Base-by-base conservation (phyloP, 805 yeast genomes). In the Yamadazyma olivae region DNA sequence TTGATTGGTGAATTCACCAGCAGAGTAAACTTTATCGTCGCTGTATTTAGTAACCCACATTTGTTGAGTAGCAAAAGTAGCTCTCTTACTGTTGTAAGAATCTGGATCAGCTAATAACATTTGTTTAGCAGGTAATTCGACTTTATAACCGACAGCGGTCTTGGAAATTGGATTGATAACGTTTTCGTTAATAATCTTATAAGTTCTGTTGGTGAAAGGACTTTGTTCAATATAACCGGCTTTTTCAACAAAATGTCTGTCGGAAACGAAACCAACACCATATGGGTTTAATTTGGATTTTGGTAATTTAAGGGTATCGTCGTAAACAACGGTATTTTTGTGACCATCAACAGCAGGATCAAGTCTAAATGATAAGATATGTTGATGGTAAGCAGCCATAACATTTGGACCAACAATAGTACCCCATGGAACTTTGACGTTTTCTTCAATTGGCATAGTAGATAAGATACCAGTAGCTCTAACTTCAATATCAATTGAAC, bases 391-490 rank as follows among this genome's bases (percentile, higher is more conserved):
- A 20, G 91, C 81, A 35, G 95, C 95, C 75, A 82, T 74, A 38
- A 81, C 89, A 53, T 82, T 80, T 45, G 89, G 90, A 30, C 86
- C 88, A 40, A 84, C 82, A 45, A 74, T 71, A 24, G 89, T 84
- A 51, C 89, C 90, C 75, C 77, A 75, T 45, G 83, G 83, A 43
- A 81, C 84, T 36, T 64, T 71, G 42, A 71, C 73, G 53, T 74
- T 79, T 46, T 75, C 79, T 45, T 84, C 90, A 46, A 83, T 78
- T 50, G 89, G 88, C 83, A 81, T 83, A 40, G 95, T 84, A 23
- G 91, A 83, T 48, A 84, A 70, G 53, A 84, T 84, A 71, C 95
- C 95, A 39, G 95, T 84, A 43, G 93, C 93, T 65, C 91, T 75
- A 41, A 82, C 81, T 59, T 85, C 88, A 43, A 84, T 79, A 46